phyloP scores from a whole-genome alignment of 768 basidiomycete genomes.

The Cyathus striatus region DNA sequence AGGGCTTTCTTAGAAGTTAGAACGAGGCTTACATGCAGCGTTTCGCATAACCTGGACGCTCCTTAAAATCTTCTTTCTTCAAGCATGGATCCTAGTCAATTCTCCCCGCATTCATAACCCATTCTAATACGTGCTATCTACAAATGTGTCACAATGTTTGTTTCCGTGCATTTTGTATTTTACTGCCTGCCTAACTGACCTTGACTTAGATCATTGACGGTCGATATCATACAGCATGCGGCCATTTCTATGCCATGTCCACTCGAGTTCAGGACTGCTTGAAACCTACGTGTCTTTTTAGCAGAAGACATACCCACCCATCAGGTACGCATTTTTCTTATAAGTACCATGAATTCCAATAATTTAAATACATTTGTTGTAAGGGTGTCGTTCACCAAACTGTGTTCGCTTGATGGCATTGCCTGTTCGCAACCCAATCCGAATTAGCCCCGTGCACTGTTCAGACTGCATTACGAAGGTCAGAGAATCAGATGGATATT shows the following conservation, averaged over 20 bases:
- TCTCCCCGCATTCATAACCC: too few relatives aligned
- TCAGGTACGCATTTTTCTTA: slow-evolving; percentile 31
- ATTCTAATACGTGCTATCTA: too few relatives aligned
- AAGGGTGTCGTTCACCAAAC: slow-evolving; percentile 49
- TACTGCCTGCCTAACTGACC: slow-evolving; percentile 1
- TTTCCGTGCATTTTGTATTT: slow-evolving; percentile 9
- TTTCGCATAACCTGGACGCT: slow-evolving; percentile 5
- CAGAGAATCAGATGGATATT: slow-evolving; percentile 12
- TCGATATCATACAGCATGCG: slow-evolving; percentile 63
- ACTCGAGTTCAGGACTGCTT: slow-evolving; percentile 66
- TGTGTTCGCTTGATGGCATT: slow-evolving; percentile 65
- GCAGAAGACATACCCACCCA: slow-evolving; percentile 54
- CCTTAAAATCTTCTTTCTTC: too few relatives aligned
- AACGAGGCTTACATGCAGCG: slow-evolving; percentile 38
- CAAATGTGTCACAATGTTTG: slow-evolving; percentile 75
- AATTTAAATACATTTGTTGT: not conserved
- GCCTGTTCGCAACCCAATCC: slow-evolving; percentile 67
- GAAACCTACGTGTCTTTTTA: slow-evolving; percentile 63
- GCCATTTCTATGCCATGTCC: slow-evolving; percentile 70
- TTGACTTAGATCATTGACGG: slow-evolving; percentile 67
- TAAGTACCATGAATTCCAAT: slow-evolving; percentile 1
- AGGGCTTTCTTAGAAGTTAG: slow-evolving; percentile 21
- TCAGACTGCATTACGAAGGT: slow-evolving; percentile 31
- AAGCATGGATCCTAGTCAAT: too few relatives aligned
- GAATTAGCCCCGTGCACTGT: slow-evolving; percentile 53